phyloP scores from a whole-genome alignment of 495 filamentous ascomycete species.

The Lindgomyces ingoldianus region DNA sequence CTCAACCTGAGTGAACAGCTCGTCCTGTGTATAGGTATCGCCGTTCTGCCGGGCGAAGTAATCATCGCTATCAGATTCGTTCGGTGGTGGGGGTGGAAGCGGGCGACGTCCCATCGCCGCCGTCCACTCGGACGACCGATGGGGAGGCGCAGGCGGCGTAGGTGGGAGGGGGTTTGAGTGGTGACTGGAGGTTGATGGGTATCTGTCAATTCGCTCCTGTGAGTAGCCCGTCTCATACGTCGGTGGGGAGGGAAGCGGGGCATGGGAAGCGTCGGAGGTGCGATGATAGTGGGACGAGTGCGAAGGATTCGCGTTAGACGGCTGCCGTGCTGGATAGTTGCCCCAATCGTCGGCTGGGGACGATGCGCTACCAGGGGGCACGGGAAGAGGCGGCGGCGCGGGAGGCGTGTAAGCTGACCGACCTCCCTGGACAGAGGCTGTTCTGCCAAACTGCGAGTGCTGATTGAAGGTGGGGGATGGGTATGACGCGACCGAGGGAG shows the following conservation, averaged over 20 bases:
- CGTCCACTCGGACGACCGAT: constrained; percentile 46
- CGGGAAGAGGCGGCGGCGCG: constrained; percentile 36
- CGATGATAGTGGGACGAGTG: constrained; percentile 44
- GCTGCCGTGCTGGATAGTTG: constrained; percentile 52
- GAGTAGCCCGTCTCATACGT: constrained; percentile 27
- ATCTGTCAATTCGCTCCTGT: constrained; percentile 42
- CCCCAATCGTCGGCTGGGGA: constrained; percentile 31
- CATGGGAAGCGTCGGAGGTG: constrained; percentile 37
- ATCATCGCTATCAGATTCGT: constrained; percentile 50
- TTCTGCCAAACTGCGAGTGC: constrained; percentile 37
- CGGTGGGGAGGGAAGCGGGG: constrained; percentile 35
- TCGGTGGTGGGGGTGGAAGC: constrained; percentile 57
- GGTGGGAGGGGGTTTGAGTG: constrained; percentile 46
- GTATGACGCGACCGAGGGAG: constrained; percentile 21
- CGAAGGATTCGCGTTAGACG: constrained; percentile 53
- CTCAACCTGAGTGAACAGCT: constrained; percentile 46
- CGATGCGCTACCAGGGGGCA: constrained; percentile 28
- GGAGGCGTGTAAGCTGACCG: constrained; percentile 34
- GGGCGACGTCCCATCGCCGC: constrained; percentile 60
- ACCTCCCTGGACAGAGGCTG: constrained; percentile 25
- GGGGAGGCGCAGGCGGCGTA: constrained; percentile 46
- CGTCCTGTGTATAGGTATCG: constrained; percentile 38
- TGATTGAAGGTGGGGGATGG: constrained; percentile 34
- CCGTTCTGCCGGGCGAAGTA: constrained; percentile 40
- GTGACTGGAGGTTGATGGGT: constrained; percentile 39